Conservation (phyloP, 2,329 filamentous ascomycete genomes). For the Hymenoscyphus infarciens region DNA sequence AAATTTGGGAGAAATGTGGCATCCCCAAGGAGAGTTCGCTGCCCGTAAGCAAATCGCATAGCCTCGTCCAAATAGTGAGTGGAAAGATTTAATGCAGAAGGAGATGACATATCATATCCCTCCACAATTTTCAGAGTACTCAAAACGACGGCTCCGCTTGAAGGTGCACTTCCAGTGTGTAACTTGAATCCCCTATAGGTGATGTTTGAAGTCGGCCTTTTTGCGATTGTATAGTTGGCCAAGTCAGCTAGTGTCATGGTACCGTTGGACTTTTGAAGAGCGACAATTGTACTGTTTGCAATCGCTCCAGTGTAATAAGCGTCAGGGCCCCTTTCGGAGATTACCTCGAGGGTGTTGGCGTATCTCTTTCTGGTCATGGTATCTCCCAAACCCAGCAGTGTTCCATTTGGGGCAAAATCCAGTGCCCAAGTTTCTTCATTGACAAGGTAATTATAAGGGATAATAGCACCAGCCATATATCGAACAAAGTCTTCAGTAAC, state of each 20-base stretch:
- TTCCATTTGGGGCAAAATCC: slow-evolving; percentile 85
- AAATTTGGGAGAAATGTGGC: slow-evolving; percentile 57
- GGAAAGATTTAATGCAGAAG: slow-evolving; percentile 52
- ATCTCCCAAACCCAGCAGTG: slow-evolving; percentile 67
- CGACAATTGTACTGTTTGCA: slow-evolving; percentile 68
- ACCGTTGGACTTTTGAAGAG: slow-evolving; percentile 68
- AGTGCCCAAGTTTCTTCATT: slow-evolving; percentile 76
- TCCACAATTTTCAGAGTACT: slow-evolving; percentile 72
- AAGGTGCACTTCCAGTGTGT: slow-evolving; percentile 67
- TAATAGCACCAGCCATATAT: slow-evolving; percentile 48
- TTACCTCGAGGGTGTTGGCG: slow-evolving; percentile 72
- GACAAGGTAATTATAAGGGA: slow-evolving; percentile 62
- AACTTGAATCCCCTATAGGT: slow-evolving; percentile 69
- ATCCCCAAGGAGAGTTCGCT: slow-evolving; percentile 60
- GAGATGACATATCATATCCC: slow-evolving; percentile 65
- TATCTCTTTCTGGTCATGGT: slow-evolving; percentile 78
- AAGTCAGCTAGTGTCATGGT: slow-evolving; percentile 82
- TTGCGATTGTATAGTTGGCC: slow-evolving; percentile 64
- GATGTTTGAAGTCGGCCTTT: slow-evolving; percentile 60
- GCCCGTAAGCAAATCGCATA: slow-evolving; percentile 63
- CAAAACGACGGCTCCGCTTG: slow-evolving; percentile 72
- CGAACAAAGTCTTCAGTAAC: slow-evolving; percentile 60
- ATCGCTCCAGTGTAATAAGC: slow-evolving; percentile 72
- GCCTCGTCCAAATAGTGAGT: slow-evolving; percentile 66
- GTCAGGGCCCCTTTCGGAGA: slow-evolving; percentile 69